Evolutionary conservation across 2,329 filamentous ascomycete species (phyloP), one percentile per base, ranked within the genome.

Genomic region (Aureobasidium sp.): DNA sequence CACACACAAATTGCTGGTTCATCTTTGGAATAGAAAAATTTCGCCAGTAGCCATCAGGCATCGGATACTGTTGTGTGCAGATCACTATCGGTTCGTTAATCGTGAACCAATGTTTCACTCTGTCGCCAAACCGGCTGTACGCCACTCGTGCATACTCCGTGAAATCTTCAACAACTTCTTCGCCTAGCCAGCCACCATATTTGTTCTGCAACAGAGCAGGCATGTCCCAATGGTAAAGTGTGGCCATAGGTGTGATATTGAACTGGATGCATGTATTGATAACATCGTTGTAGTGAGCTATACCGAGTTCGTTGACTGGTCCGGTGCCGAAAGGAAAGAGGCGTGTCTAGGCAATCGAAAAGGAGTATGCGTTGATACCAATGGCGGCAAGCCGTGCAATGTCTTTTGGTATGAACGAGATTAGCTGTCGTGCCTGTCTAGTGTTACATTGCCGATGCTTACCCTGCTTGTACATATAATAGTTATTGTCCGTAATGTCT

Each of bases 401-500:
- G 45, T 69, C 47, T 49, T 32, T 30, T n/a, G 7, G 67, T 55
- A 27, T 66, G 53, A 53, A 34, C 16, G 2, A 27, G n/a, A 16
- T 52, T 16, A 52, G 32, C 42, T 7, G 3, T 27, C 49, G n/a
- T n/a, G n/a, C n/a, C n/a, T n/a, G 3, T 15, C 16, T 34, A 36
- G 32, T 32, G 5, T 47, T 8, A 30, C 9, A 30, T 7, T 30
- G 11, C n/a, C n/a, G n/a, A n/a, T n/a, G 8, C 47, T 34, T 49
- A 49, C 47, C 52, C 16, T 65, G 63, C 52, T 63, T 63, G 54
- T 65, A 65, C 34, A 63, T 42, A 32, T 65, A 79, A 65, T 81
- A 81, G 61, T 80, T 77, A 52, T 78, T 75, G 55, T 77, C 75
- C 1, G 77, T 77, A n/a, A 84, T 70, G 65, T 84, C 82, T 9